phyloP scores from a whole-genome alignment of 2,329 filamentous ascomycete species.

The Monilinia fructicola region DNA sequence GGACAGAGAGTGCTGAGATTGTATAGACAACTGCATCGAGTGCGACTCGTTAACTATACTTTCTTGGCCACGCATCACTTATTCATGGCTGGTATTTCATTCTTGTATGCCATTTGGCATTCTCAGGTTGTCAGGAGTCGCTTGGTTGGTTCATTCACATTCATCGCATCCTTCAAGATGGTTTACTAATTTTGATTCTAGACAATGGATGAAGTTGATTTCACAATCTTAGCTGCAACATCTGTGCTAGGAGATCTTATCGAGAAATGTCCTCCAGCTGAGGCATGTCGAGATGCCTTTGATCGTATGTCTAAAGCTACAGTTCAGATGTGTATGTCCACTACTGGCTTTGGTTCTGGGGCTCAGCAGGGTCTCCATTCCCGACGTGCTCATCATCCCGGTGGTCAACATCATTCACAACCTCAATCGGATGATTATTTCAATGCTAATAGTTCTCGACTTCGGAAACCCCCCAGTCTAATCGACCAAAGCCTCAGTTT shows the following conservation, averaged over 20 bases:
- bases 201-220: conserved; percentile 96
- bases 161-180: conserved; percentile 3
- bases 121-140: conserved; percentile 83
- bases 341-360: conserved; percentile 47
- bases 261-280: conserved; percentile 90
- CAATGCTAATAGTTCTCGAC: conserved; percentile 25
- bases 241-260: conserved; percentile 90
- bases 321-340: conserved; percentile 89
- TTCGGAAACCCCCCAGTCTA: conserved; percentile 21
- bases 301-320: conserved; percentile 94
- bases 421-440: conserved; percentile 28
- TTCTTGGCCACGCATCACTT: conserved; percentile 94
- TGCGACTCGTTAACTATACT: conserved; percentile 91
- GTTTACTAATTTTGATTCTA: conserved; percentile 37
- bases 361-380: conserved; percentile 34
- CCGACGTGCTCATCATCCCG: conserved; percentile 28
- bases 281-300: conserved; percentile 92
- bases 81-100: conserved; percentile 96
- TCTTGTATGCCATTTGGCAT: conserved; percentile 97
- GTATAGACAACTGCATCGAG: conserved; percentile 84
- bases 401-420: conserved; percentile 23
- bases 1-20: conserved; percentile 89
- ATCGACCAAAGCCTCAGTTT: conserved; percentile 37
- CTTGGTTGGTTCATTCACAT: conserved; percentile 58
- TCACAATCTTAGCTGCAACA: conserved; percentile 88